Evolutionary conservation across 176 grass and related monocot species (phyloP).

Genomic region (Stipa capillata): DNA sequence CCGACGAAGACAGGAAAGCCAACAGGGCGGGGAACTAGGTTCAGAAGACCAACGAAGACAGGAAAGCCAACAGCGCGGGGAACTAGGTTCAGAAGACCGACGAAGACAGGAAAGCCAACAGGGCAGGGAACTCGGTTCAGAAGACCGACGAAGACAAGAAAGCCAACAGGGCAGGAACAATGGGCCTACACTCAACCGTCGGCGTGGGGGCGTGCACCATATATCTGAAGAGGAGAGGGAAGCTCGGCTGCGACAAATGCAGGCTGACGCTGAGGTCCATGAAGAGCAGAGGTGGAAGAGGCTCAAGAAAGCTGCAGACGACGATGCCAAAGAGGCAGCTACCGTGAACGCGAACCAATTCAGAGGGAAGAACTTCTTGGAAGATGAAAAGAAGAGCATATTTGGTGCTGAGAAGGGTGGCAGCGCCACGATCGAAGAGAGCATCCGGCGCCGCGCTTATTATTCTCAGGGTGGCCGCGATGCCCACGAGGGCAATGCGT

Average conservation of each 20-base stretch:
- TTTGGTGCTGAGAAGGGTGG: constrained; percentile 77
- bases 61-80: constrained; percentile 10
- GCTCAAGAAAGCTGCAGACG: constrained; percentile 76
- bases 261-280: constrained; percentile 67
- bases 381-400: constrained; percentile 79
- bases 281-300: constrained; percentile 92
- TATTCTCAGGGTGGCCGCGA: constrained; percentile 72
- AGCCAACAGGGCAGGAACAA: constrained; percentile 23
- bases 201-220: constrained; percentile 56
- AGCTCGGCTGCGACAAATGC: constrained; percentile 69
- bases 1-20: constrained; percentile 11
- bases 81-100: constrained; percentile 26
- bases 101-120: constrained; percentile 6
- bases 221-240: constrained; percentile 91
- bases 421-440: constrained; percentile 87
- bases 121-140: constrained; percentile 13
- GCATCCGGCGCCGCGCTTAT: constrained; percentile 75
- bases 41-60: constrained; percentile 27
- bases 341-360: constrained; percentile 22
- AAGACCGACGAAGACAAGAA: constrained; percentile 24
- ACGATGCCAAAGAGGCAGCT: constrained; percentile 45
- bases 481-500: constrained; percentile 76
- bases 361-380: constrained; percentile 75
- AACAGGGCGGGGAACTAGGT: constrained; percentile 6
- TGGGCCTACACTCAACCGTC: constrained; percentile 25